Conservation (phyloP, 2,329 filamentous ascomycete genomes). For the Verticillium albo-atrum region DNA sequence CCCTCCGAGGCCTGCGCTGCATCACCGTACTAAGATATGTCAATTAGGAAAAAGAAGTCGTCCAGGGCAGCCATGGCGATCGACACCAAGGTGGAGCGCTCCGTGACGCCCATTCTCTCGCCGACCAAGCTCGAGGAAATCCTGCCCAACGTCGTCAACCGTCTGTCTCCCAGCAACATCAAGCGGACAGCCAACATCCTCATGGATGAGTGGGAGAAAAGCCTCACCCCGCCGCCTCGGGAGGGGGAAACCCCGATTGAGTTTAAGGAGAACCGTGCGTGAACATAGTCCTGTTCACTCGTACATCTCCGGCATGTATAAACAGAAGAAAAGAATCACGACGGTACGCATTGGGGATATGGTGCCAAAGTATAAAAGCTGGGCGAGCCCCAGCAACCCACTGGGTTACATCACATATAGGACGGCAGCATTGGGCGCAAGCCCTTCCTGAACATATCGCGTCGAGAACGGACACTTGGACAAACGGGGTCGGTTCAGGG, state of each 20-base stretch:
- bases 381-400: background rate
- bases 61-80: slow-evolving; percentile 21
- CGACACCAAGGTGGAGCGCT: slow-evolving; percentile 17
- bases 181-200: slow-evolving; percentile 79
- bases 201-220: slow-evolving; percentile 90
- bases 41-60: slow-evolving; percentile 26
- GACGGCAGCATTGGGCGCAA: background rate
- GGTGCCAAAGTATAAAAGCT: background rate
- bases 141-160: slow-evolving; percentile 67
- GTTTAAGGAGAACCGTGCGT: slow-evolving; percentile 11
- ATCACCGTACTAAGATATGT: slow-evolving; percentile 8
- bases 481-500: background rate
- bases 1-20: background rate
- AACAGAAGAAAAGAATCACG: background rate
- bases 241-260: slow-evolving; percentile 11
- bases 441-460: background rate
- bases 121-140: slow-evolving; percentile 48
- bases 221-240: slow-evolving; percentile 48
- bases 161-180: slow-evolving; percentile 69
- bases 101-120: slow-evolving; percentile 16
- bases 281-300: background rate
- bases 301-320: background rate
- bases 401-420: background rate
- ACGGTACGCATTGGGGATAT: background rate
- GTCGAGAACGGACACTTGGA: background rate